Evolutionary conservation across 2,329 filamentous ascomycete genomes (phyloP), one percentile per base, ranked within the genome.

Genomic region (Davidsoniella australis): DNA sequence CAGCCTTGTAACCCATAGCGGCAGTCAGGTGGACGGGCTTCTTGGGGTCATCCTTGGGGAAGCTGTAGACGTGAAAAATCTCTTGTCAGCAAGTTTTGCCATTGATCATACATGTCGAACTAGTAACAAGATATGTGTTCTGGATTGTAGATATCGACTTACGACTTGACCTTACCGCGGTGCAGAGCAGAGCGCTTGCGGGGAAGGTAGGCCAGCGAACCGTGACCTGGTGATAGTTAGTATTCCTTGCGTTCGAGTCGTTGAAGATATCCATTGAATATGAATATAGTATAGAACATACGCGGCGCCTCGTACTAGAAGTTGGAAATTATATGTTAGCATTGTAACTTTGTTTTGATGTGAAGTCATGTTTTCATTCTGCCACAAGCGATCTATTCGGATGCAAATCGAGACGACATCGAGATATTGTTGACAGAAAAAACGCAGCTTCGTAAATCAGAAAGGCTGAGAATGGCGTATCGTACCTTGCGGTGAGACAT

Each of bases 41-140:
- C 85, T 96, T 96, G 66, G 87, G 76, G 78, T 98, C 88, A 85
- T 98, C 91, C 83, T 96, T 96, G 67, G 91, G 91, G 82, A 98
- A 98, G 72, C 86, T 93, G 65, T 61, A 51, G 56, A 54, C 54
- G 50, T 9, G 55, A 50, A 47, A 49, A 40, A 44, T 18, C 8
- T 23, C 7, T 10, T 5, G 23, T 49, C 18, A 29, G 9, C 38
- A 42, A 5, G 18, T 4, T 10, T 33, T 12, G 7, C 12, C 29
- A 33, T 33, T 12, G 29, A 33, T 20, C 10, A 20, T 10, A n/a
- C 12, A 7, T 18, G 4, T 9, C 18, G 12, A 7, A 16, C 6
- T 4, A 5, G 3, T n/a, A 26, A n/a, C 20, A 12, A 17, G 26
- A 5, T 24, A 23, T 5, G 20, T 10, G 29, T 33, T 33, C 9